Percentiles rank a stretch among this genome's conserved stretches.
These are phyloP conservation scores for Ustilago xerochloae DNA, from an alignment of 1,284 basidiomycete species.

Conservation along the genomic window DNA sequence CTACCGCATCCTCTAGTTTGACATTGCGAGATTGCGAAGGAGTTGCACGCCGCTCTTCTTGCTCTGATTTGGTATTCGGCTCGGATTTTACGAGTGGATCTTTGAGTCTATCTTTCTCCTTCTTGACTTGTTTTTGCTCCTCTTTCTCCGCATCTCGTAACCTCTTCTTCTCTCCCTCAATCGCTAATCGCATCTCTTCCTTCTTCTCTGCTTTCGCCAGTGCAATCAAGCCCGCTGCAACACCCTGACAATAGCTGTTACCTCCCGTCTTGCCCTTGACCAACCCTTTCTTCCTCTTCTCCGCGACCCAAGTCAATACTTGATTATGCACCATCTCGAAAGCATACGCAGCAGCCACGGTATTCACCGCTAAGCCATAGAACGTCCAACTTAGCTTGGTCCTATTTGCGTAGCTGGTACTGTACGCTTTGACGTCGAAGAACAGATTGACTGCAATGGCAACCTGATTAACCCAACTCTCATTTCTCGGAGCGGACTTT, in stretches of 20 bases:
- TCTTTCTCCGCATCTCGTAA: slow-evolving; percentile 18
- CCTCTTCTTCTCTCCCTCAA: slow-evolving; percentile 47
- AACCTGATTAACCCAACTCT: slow-evolving; percentile 47
- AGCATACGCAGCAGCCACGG: slow-evolving; percentile 51
- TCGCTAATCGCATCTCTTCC: slow-evolving; percentile 43
- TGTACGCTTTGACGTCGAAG: slow-evolving; percentile 50
- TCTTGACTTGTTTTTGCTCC: slow-evolving; percentile 20
- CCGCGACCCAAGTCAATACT: slow-evolving; percentile 43
- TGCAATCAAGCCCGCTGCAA: slow-evolving; percentile 34
- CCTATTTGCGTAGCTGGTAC: slow-evolving; percentile 31
- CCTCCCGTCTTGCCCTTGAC: slow-evolving; percentile 40
- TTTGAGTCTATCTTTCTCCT: slow-evolving; percentile 24
- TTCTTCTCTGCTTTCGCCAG: slow-evolving; percentile 53
- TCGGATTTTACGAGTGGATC: slow-evolving; percentile 11
- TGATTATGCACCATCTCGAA: slow-evolving; percentile 60
- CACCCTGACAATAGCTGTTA: slow-evolving; percentile 48
- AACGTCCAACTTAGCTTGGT: slow-evolving; percentile 50
- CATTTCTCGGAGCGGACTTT: slow-evolving; percentile 27
- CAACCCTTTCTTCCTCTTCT: slow-evolving; percentile 17
- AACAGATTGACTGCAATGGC: slow-evolving; percentile 47
- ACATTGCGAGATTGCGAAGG: slow-evolving; percentile 18
- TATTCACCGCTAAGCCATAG: slow-evolving; percentile 53
- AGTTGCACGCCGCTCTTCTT: background rate
- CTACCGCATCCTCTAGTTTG: slow-evolving; percentile 42
- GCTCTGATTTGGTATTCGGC: slow-evolving; percentile 4